Evolutionary conservation across 2,329 filamentous ascomycete genomes (phyloP).

Genomic region (Metarhizium sp.): DNA sequence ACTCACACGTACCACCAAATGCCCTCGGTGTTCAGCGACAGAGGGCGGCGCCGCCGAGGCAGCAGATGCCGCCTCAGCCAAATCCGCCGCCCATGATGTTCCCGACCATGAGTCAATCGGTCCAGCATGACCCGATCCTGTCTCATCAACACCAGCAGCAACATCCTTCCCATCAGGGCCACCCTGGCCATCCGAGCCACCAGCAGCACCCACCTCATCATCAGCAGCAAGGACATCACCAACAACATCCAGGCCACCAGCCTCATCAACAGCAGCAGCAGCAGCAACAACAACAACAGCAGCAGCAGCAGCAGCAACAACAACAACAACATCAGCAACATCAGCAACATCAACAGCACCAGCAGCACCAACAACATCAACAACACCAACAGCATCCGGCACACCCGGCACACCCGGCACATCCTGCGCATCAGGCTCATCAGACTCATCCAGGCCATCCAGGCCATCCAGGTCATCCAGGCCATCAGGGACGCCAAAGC

Average conservation of each 20-base stretch:
- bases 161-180: constrained; percentile 19
- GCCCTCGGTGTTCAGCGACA: constrained; percentile 35
- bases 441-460: constrained; percentile 17
- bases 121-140: constrained; percentile 32
- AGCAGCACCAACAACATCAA: constrained; percentile 22
- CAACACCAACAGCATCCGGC: constrained; percentile 16
- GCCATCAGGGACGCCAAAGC: constrained; percentile 16
- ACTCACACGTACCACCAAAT: constrained; percentile 38
- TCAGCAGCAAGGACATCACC: constrained; percentile 19
- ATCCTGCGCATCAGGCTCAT: constrained; percentile 16
- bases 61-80: constrained; percentile 33
- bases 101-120: constrained; percentile 29
- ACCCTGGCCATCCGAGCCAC: constrained; percentile 25
- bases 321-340: constrained; percentile 22
- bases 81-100: constrained; percentile 28
- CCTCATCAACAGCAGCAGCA: constrained; percentile 18
- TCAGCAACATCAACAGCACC: constrained; percentile 15
- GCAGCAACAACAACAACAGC: constrained; percentile 17
- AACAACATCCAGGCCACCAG: constrained; percentile 11
- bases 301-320: constrained; percentile 23
- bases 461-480: constrained; percentile 10
- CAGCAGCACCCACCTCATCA: constrained; percentile 22
- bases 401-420: constrained; percentile 19
- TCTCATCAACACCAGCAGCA: constrained; percentile 32
- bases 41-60: constrained; percentile 34